Base-by-base conservation (phyloP, 768 basidiomycete genomes). In the Leccinum subgranulosum region DNA sequence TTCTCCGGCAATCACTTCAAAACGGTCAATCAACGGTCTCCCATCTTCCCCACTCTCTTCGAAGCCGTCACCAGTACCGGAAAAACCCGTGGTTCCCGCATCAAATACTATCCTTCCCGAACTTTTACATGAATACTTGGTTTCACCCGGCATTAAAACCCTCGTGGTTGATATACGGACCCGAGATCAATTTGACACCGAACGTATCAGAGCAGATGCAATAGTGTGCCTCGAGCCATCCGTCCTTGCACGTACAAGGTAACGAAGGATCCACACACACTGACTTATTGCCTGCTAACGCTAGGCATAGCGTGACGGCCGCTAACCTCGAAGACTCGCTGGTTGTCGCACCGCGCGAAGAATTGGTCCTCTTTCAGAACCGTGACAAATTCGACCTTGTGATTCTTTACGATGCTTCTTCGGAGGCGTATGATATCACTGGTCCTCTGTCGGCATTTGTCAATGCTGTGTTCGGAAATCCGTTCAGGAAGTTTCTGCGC, bases 351-450 rank as follows among this genome's bases (percentile, higher is more conserved):
- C 92, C 95, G 2, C 77, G 79, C 36, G 69, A 80, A 39, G 95
- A 98, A 72, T 77, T 77, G 47, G 78, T 79, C 2, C 77, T 90
- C n/a, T 98, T 98, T 70, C 70, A 76, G 43, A 89, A 92, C 59
- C 89, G 96, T 41, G 84, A 94, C 66, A 87, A 89, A 64, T 96
- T 91, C 69, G 94, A 97, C 63, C 72, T 95, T 21, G 85, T 99
- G 25, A 90, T 87, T 15, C 76, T 98, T 4, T 94, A 94, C 70
- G 95, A 98, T 70, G 66, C 80, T 51, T 70, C 77, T 29, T 85
- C 90, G 48, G 77, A 81, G 54, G 71, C 76, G 17, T 79, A 84
- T 52, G 81, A 79, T 2, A 70, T 75, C 19, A 76, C 76, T 10
- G 77, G 84, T 0, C 82, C 86, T 0, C 69, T 90, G n/a, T 77